Evolutionary conservation across 495 filamentous ascomycete species (phyloP).

Genomic region (Talaromyces stipitatus): DNA sequence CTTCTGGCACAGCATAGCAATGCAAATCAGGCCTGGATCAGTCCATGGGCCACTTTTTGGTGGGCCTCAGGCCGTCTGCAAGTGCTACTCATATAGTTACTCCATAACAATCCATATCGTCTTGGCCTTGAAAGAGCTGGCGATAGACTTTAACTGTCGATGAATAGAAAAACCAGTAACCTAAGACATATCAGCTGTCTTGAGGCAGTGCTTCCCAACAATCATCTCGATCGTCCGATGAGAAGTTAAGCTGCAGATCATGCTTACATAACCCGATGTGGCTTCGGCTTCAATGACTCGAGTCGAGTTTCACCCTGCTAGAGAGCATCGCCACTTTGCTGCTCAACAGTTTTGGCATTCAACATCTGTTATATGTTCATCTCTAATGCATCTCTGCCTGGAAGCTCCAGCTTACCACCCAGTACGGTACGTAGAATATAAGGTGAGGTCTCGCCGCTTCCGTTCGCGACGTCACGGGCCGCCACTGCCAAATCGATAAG

Average conservation of each 20-base stretch:
- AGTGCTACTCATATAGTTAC: neutral
- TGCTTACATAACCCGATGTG: neutral
- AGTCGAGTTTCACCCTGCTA: neutral
- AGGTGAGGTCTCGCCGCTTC: neutral
- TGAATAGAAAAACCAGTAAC: too few species aligned
- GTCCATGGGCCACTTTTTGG: conserved; percentile 2
- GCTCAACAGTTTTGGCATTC: neutral
- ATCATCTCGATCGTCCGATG: neutral
- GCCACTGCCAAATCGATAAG: neutral
- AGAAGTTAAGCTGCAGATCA: neutral
- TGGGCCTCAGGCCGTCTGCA: neutral
- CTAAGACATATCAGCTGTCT: neutral
- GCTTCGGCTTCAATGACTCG: too few species aligned
- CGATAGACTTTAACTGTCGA: too few species aligned
- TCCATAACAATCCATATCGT: too few species aligned
- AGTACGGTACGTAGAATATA: too few species aligned
- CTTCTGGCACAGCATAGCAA: neutral
- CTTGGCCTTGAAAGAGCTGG: too few species aligned
- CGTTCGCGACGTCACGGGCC: neutral
- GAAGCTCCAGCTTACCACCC: too few species aligned
- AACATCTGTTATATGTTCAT: neutral
- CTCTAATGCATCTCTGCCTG: neutral
- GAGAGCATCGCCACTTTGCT: neutral
- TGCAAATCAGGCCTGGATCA: neutral
- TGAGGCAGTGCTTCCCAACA: neutral